Base-by-base conservation (phyloP, 805 yeast species). In the Candida rishiriensis region DNA sequence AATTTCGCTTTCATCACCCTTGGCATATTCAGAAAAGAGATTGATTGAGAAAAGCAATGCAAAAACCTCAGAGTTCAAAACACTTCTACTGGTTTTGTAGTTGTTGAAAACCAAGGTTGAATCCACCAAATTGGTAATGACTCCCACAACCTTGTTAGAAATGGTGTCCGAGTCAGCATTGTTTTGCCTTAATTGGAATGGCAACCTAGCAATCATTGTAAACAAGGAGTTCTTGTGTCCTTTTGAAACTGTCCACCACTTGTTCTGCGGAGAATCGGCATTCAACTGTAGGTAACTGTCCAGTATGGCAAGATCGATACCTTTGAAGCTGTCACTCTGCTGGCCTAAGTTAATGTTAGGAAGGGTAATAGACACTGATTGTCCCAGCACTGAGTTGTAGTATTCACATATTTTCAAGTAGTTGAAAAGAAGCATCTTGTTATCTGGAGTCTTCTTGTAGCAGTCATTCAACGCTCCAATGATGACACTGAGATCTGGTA, bases 221-320 rank as follows among this genome's bases (percentile, higher is more conserved):
- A 88, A 88, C 37, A 86, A 66, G 0, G 95, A 81, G 43, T 73
- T 71, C 14, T 69, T 67, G 1, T 64, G 56, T 7, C 67, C 69
- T 2, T 71, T 47, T 26, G 75, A 66, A 14, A 49, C 39, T 57
- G 78, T 83, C 89, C 93, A 89, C 96, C 96, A 90, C 62, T 82
- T 86, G 29, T 80, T 71, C 30, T 59, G 60, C 13, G 46, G 51
- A 10, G 74, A 53, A 16, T 51, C 68, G 16, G 81, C 77, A 50
- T 80, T 87, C 11, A 83, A 65, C 47, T 80, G 81, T 49, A 89
- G 69, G 46, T 77, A 78, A 38, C 73, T 72, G 50, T 83, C 84
- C 36, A 85, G 64, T 26, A 81, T 63, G 0, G 78, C 71, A 48
- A 85, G 63, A 48, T 83, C 88, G 29, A 76, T 66, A 33, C 81